A percentile compares a stretch with the other conserved stretches of the same genome.
These are phyloP conservation scores for Cercophora samala DNA, from an alignment of 495 filamentous ascomycete species.

Conservation along the genomic window DNA sequence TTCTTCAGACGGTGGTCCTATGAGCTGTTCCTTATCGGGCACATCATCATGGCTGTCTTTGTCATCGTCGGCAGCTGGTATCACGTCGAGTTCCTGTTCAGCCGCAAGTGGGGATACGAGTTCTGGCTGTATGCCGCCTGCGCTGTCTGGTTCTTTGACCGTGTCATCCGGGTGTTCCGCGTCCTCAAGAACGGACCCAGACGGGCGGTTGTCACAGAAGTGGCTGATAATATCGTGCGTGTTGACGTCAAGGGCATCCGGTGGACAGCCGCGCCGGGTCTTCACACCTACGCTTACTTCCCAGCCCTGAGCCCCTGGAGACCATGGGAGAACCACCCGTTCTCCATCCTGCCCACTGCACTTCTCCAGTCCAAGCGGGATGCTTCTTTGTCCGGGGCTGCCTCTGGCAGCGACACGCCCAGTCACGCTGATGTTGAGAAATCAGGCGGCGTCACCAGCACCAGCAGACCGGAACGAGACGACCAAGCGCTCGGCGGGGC, in stretches of 20 bases:
- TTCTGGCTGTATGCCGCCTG: conserved; percentile 44
- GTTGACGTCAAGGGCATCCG: conserved; percentile 38
- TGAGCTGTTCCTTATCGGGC: conserved; percentile 43
- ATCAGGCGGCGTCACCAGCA: conserved; percentile 1
- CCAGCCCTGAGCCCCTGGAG: conserved; percentile 38
- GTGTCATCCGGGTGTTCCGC: conserved; percentile 35
- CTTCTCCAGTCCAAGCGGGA: conserved; percentile 1
- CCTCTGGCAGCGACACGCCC: neutral
- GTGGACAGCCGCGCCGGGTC: conserved; percentile 29
- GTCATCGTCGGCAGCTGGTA: conserved; percentile 43
- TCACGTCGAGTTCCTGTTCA: conserved; percentile 31
- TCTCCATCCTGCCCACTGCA: conserved; percentile 38
- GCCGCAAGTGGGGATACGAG: conserved; percentile 35
- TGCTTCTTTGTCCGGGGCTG: neutral
- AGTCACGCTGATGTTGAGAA: conserved; percentile 16
- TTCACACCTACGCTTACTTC: conserved; percentile 44
- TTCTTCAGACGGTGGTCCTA: conserved; percentile 36
- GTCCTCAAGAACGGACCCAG: conserved; percentile 31
- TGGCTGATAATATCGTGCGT: conserved; percentile 33
- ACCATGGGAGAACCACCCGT: conserved; percentile 51
- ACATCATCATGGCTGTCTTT: conserved; percentile 41
- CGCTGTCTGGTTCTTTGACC: conserved; percentile 48
- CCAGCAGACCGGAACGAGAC: neutral
- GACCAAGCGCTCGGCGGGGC: conserved; percentile 3
- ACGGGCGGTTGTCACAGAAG: conserved; percentile 33